Conservation (phyloP, 768 basidiomycete species). For the Mycena amicta region DNA sequence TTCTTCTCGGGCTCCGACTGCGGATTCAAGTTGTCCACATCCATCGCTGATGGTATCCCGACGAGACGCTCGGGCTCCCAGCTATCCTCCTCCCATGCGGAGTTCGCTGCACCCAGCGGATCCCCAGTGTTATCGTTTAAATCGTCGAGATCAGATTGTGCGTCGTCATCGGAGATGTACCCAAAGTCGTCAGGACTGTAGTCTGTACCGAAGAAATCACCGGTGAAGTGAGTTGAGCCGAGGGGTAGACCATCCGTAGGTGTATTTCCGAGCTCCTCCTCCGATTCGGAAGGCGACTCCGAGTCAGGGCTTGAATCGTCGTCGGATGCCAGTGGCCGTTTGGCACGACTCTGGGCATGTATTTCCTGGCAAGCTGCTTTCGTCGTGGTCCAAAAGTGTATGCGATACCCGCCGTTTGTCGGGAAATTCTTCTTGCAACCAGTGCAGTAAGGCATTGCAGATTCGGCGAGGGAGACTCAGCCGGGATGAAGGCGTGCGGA, state of each 20-base stretch:
- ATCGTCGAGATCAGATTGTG: background rate
- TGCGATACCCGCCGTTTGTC: background rate
- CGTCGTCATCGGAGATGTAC: background rate
- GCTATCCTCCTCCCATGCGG: background rate
- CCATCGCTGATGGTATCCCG: background rate
- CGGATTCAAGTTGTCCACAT: too few species aligned
- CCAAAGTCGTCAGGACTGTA: constrained; percentile 4
- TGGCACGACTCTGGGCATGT: too few species aligned
- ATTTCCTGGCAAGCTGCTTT: background rate
- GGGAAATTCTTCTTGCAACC: background rate
- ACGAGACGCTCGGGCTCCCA: background rate
- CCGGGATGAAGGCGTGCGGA: background rate
- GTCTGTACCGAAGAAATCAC: constrained; percentile 12
- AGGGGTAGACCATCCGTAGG: background rate
- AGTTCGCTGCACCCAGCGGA: background rate
- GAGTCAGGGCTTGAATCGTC: background rate
- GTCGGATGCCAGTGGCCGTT: too few species aligned
- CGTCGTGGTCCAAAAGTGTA: background rate
- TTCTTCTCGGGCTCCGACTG: background rate
- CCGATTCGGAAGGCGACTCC: too few species aligned
- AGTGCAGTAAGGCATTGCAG: background rate
- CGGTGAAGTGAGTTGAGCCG: background rate
- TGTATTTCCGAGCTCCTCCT: too few species aligned
- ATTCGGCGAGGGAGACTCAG: too few species aligned
- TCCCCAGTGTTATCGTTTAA: background rate